A percentile compares a stretch with the other conserved stretches of the same genome.
These are phyloP conservation scores for Tulasnella sp. DNA, from an alignment of 768 basidiomycete species.

Conservation along the genomic window DNA sequence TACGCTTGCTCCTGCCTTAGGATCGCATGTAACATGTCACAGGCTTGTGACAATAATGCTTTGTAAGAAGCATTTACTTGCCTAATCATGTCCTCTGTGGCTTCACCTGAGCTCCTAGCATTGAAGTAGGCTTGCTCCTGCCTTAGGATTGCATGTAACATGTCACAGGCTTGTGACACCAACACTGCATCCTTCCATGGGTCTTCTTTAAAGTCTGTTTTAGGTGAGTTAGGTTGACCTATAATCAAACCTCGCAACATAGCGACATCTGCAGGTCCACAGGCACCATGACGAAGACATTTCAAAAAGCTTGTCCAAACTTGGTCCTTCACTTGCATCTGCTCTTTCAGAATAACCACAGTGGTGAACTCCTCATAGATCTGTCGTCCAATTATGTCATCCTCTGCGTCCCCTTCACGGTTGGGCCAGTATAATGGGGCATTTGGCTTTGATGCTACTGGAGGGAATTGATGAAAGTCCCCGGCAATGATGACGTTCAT, in stretches of 20 bases:
- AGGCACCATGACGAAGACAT: conserved; percentile 22
- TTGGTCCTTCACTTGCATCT: conserved; percentile 26
- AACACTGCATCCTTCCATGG: conserved; percentile 29
- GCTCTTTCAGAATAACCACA: conserved; percentile 30
- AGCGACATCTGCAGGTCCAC: conserved; percentile 22
- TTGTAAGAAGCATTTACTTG: no score
- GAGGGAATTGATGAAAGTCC: conserved; percentile 26
- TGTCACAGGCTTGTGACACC: no score
- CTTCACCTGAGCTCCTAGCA: no score
- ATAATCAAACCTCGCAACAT: conserved; percentile 24
- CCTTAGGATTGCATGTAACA: no score
- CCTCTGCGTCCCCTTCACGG: background rate
- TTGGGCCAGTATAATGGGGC: background rate
- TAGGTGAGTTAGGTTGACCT: background rate
- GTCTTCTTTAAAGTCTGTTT: conserved; percentile 19
- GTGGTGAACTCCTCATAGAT: conserved; percentile 26
- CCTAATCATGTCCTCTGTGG: no score
- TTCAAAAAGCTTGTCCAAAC: conserved; percentile 26
- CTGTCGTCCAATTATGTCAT: conserved; percentile 19
- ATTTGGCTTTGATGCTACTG: conserved; percentile 2
- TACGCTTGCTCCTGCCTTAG: no score
- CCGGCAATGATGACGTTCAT: conserved; percentile 28
- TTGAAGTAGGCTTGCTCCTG: no score
- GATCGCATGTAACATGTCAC: no score
- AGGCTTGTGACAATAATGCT: no score